Conservation (phyloP, 1,139 yeast species). For the Candida dubliniensis region DNA sequence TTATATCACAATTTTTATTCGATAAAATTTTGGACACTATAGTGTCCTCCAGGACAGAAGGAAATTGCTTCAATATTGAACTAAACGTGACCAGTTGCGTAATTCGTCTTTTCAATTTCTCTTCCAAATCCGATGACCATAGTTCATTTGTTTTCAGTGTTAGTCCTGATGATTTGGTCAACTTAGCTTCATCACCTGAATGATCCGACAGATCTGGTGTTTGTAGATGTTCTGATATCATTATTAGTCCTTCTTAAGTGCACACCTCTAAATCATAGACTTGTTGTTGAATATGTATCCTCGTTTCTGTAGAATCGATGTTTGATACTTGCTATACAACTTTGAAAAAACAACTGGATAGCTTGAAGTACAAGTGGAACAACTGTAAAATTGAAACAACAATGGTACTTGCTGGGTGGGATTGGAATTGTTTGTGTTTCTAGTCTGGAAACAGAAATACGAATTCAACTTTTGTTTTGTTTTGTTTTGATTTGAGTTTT, state of each 20-base stretch:
- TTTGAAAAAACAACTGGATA: too few relatives aligned
- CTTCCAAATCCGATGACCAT: not conserved
- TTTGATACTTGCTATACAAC: too few relatives aligned
- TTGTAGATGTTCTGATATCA: constrained; percentile 1
- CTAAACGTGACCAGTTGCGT: constrained; percentile 11
- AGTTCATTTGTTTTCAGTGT: not conserved
- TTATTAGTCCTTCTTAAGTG: not conserved
- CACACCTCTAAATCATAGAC: too few relatives aligned
- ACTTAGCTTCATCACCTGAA: constrained; percentile 7
- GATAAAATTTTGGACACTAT: constrained; percentile 5
- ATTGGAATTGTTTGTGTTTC: too few relatives aligned
- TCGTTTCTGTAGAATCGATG: too few relatives aligned
- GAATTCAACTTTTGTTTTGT: too few relatives aligned
- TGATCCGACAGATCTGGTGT: constrained; percentile 10
- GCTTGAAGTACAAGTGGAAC: too few relatives aligned
- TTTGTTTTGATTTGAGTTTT: too few relatives aligned
- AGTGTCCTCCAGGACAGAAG: constrained; percentile 7
- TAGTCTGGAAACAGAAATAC: too few relatives aligned
- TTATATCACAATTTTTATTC: not conserved
- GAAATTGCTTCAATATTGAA: constrained; percentile 9
- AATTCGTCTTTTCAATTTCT: not conserved
- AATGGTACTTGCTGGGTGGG: too few relatives aligned
- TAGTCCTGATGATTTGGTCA: not conserved
- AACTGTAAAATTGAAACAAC: too few relatives aligned
- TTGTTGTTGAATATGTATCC: too few relatives aligned